Percentiles rank a stretch among this genome's conserved stretches.
Evolutionary conservation across 805 yeast genomes (phyloP).

Genomic region (Brettanomyces nanus): DNA sequence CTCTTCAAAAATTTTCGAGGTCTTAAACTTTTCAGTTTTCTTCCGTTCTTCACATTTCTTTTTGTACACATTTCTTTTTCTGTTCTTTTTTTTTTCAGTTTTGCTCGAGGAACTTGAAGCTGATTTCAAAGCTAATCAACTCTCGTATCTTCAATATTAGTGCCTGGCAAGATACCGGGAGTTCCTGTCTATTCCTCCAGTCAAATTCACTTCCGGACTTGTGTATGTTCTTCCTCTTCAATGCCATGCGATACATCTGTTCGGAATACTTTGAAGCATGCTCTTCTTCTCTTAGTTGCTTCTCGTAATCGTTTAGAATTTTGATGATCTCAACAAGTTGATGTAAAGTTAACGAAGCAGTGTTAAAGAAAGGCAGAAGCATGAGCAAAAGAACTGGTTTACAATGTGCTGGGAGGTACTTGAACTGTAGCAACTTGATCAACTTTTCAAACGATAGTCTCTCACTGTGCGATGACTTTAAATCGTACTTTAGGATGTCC

Average conservation of each 20-base stretch:
- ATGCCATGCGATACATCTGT: constrained; percentile 15
- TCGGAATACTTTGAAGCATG: constrained; percentile 9
- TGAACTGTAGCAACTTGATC: constrained; percentile 37
- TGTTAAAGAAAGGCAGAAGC: constrained; percentile 28
- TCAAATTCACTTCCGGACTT: constrained; percentile 7
- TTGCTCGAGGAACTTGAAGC: constrained; percentile 20
- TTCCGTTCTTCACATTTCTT: too few species aligned
- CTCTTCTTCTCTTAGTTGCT: constrained; percentile 8
- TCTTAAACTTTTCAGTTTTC: too few species aligned
- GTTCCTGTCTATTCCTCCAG: constrained; percentile 12
- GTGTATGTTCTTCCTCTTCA: neutral
- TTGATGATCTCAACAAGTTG: constrained; percentile 19
- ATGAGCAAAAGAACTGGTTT: constrained; percentile 43
- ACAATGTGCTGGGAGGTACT: constrained; percentile 45
- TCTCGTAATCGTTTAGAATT: constrained; percentile 18
- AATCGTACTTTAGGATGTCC: constrained; percentile 32
- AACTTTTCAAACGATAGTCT: constrained; percentile 20
- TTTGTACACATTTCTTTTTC: too few species aligned
- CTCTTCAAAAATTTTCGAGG: too few species aligned
- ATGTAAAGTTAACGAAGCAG: constrained; percentile 12
- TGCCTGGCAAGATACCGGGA: constrained; percentile 9
- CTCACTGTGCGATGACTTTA: neutral
- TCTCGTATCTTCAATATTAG: constrained; percentile 17
- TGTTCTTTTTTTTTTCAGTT: neutral
- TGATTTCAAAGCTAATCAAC: constrained; percentile 20